Evolutionary conservation across 805 yeast species (phyloP).

Genomic region (Ogataea parapolymorpha): DNA sequence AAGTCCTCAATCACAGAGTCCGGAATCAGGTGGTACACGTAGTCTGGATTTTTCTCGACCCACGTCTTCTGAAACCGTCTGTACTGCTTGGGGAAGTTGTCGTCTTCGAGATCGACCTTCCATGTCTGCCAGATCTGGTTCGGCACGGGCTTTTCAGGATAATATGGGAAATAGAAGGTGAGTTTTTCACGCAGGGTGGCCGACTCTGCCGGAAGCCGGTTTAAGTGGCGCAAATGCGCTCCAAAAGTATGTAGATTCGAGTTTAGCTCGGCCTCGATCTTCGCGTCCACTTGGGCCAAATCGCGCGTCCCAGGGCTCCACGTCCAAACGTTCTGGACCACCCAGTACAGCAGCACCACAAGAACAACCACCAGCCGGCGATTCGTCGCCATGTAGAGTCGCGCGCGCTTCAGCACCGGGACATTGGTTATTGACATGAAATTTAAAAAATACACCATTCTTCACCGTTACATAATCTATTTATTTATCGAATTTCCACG

Average conservation of each 20-base stretch:
- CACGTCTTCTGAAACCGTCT: conserved; percentile 55
- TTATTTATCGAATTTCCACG: conserved; percentile 21
- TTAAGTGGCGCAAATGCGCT: conserved; percentile 10
- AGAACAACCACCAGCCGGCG: conserved; percentile 8
- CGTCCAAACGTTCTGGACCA: conserved; percentile 6
- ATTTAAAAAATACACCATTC: neutral
- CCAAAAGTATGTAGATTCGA: conserved; percentile 18
- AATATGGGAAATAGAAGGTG: conserved; percentile 73
- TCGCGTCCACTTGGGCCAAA: neutral
- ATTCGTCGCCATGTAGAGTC: conserved; percentile 4
- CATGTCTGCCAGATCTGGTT: conserved; percentile 92
- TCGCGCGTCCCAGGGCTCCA: neutral
- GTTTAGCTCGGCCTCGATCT: conserved; percentile 11
- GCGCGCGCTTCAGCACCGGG: conserved; percentile 1
- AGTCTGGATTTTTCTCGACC: conserved; percentile 59
- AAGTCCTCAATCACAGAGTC: conserved; percentile 59
- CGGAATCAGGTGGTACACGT: conserved; percentile 67
- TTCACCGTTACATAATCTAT: conserved; percentile 4
- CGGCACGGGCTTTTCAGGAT: conserved; percentile 60
- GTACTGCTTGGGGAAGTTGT: conserved; percentile 53
- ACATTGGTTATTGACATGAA: conserved; percentile 1
- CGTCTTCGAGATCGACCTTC: conserved; percentile 65
- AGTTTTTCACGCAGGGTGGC: conserved; percentile 52
- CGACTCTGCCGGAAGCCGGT: conserved; percentile 13
- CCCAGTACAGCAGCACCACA: conserved; percentile 6